These are phyloP conservation scores for Aspergillus sclerotiicarbonarius DNA, from an alignment of 495 filamentous ascomycete species.

Conservation along the genomic window DNA sequence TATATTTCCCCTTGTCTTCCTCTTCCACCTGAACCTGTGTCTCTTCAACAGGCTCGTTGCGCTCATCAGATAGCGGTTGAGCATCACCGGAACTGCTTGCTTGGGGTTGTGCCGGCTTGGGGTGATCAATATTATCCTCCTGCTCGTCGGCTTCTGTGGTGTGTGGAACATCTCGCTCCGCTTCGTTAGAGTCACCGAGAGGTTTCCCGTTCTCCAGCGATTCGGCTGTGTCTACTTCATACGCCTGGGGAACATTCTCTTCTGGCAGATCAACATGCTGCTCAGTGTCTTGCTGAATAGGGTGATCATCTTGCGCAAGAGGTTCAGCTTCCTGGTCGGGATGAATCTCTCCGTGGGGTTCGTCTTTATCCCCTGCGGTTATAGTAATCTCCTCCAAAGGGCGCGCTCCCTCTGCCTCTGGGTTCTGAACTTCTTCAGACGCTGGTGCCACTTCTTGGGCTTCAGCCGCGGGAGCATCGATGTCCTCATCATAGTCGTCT, in stretches of 20 bases:
- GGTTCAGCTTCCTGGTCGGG: constrained; percentile 9
- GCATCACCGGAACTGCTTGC: constrained; percentile 6
- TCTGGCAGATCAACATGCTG: constrained; percentile 20
- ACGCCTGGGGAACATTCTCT: constrained; percentile 9
- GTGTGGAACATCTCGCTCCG: constrained; percentile 14
- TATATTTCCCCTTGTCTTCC: constrained; percentile 7
- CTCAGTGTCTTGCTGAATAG: constrained; percentile 13
- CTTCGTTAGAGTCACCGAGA: constrained; percentile 25
- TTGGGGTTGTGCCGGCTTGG: constrained; percentile 9
- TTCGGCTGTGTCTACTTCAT: constrained; percentile 5
- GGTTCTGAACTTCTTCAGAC: constrained; percentile 14
- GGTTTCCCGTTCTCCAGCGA: constrained; percentile 11
- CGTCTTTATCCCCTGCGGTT: constrained; percentile 15
- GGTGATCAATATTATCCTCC: background rate
- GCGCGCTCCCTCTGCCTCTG: constrained; percentile 7
- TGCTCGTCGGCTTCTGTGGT: background rate
- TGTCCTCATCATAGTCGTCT: constrained; percentile 38
- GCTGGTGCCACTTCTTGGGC: constrained; percentile 24
- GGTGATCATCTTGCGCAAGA: background rate
- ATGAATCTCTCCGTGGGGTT: constrained; percentile 5
- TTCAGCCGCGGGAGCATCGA: constrained; percentile 31
- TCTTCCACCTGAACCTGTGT: constrained; percentile 15
- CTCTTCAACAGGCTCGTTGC: constrained; percentile 9
- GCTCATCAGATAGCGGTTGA: constrained; percentile 5
- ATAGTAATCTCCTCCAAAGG: constrained; percentile 8